Conservation (phyloP, 1,139 yeast species). For the Saccharomyces hybrid region DNA sequence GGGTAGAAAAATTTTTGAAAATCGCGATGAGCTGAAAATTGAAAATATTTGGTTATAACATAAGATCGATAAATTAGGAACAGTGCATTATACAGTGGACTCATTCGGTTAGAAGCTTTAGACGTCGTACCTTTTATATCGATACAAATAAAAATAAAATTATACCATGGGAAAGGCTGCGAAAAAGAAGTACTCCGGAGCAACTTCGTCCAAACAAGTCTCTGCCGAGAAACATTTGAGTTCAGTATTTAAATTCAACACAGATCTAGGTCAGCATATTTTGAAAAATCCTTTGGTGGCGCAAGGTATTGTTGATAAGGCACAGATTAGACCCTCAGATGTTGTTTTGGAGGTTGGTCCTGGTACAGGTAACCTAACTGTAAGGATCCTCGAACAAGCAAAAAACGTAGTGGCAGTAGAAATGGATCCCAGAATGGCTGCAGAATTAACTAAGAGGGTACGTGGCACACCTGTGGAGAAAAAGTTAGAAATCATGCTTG, state of each 20-base stretch:
- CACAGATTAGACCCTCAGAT: constrained; percentile 86
- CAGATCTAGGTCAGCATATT: constrained; percentile 95
- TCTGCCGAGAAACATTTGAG: constrained; percentile 64
- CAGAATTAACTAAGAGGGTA: constrained; percentile 93
- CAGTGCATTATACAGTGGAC: neutral
- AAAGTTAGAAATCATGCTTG: constrained; percentile 81
- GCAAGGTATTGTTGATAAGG: constrained; percentile 96
- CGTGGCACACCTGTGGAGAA: constrained; percentile 92
- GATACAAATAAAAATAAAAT: neutral
- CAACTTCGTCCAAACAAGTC: constrained; percentile 41
- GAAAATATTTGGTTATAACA: neutral
- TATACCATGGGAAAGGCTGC: constrained; percentile 30
- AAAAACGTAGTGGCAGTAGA: constrained; percentile 83
- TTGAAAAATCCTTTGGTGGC: constrained; percentile 93
- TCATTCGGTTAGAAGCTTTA: neutral
- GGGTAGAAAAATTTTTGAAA: neutral
- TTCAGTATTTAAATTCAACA: constrained; percentile 90
- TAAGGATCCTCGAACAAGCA: constrained; percentile 85
- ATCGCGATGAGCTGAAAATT: neutral
- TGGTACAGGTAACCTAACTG: constrained; percentile 97
- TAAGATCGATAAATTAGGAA: neutral
- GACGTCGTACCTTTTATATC: neutral
- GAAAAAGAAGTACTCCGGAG: constrained; percentile 32
- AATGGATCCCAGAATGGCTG: constrained; percentile 99
- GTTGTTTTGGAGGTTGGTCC: constrained; percentile 96